These are phyloP conservation scores for Scheffersomyces coipomensis DNA, from an alignment of 805 yeast species.

Conservation along the genomic window DNA sequence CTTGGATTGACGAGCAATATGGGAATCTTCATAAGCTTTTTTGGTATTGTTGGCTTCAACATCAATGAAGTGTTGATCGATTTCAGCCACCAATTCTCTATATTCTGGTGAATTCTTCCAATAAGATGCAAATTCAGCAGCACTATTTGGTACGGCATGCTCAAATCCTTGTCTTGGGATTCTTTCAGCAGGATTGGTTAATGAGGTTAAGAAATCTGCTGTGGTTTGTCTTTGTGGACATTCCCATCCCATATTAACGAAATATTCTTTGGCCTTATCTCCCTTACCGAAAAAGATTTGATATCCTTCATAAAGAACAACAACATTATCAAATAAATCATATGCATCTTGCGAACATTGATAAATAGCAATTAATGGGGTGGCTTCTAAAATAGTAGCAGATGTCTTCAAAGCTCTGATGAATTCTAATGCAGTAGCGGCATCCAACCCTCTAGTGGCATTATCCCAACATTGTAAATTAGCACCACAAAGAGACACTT, in stretches of 20 bases:
- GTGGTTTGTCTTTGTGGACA: conserved; percentile 67
- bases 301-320: conserved; percentile 46
- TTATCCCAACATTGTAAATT: conserved; percentile 61
- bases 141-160: conserved; percentile 50
- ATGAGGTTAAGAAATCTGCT: conserved; percentile 64
- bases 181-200: conserved; percentile 66
- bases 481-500: conserved; percentile 66
- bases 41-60: conserved; percentile 14
- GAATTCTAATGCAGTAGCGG: conserved; percentile 80
- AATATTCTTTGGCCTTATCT: conserved; percentile 45
- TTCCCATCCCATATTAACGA: conserved; percentile 58
- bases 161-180: conserved; percentile 47
- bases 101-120: conserved; percentile 61
- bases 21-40: conserved; percentile 19
- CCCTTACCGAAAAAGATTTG: conserved; percentile 49
- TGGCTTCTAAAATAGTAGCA: conserved; percentile 50
- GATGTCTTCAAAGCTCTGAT: conserved; percentile 62
- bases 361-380: conserved; percentile 60
- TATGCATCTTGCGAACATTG: conserved; percentile 51
- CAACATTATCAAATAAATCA: conserved; percentile 47
- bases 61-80: conserved; percentile 36
- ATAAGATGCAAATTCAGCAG: conserved; percentile 56
- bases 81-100: conserved; percentile 35
- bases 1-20: conserved; percentile 39
- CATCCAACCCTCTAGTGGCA: conserved; percentile 82